Evolutionary conservation across 768 basidiomycete genomes (phyloP), one percentile per base, ranked within the genome.

Genomic region (Boletus rubroflammeus): DNA sequence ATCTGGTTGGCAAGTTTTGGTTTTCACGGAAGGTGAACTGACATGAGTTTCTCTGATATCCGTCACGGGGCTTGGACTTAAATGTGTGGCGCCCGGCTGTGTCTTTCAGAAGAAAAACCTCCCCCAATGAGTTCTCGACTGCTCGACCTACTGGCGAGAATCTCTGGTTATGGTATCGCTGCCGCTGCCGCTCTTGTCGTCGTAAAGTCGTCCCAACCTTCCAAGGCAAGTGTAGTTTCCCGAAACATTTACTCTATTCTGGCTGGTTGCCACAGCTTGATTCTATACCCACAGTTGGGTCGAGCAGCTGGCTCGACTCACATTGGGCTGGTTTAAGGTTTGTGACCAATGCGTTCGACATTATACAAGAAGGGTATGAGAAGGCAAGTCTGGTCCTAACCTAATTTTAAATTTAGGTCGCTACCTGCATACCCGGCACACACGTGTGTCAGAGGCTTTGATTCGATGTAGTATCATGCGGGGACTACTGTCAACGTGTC

Each of bases 361-460:
- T 75, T 4, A 29, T 76, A 10, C 65, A 66, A 49, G 58, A 72
- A 50, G 73, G 74, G 0, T 73, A 70, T 23, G 49, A 62, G n/a
- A 67, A 69, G 60, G 75, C 59, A 47, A n/a, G n/a, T n/a, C n/a
- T n/a, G n/a, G n/a, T n/a, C n/a, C n/a, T n/a, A n/a, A n/a, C n/a
- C n/a, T n/a, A n/a, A n/a, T n/a, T n/a, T n/a, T n/a, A n/a, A n/a
- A n/a, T n/a, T n/a, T n/a, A n/a, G n/a, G n/a, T n/a, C n/a, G n/a
- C n/a, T n/a, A n/a, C n/a, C n/a, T n/a, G n/a, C n/a, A n/a, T n/a
- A n/a, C n/a, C n/a, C n/a, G n/a, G n/a, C n/a, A n/a, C n/a, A n/a
- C n/a, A n/a, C n/a, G n/a, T n/a, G n/a, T n/a, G n/a, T n/a, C n/a
- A n/a, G n/a, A n/a, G n/a, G n/a, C n/a, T n/a, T n/a, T n/a, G n/a